A percentile compares a stretch with the other conserved stretches of the same genome.
These are phyloP conservation scores for Pulveroboletus frians DNA, from an alignment of 768 basidiomycete genomes.

Conservation along the genomic window DNA sequence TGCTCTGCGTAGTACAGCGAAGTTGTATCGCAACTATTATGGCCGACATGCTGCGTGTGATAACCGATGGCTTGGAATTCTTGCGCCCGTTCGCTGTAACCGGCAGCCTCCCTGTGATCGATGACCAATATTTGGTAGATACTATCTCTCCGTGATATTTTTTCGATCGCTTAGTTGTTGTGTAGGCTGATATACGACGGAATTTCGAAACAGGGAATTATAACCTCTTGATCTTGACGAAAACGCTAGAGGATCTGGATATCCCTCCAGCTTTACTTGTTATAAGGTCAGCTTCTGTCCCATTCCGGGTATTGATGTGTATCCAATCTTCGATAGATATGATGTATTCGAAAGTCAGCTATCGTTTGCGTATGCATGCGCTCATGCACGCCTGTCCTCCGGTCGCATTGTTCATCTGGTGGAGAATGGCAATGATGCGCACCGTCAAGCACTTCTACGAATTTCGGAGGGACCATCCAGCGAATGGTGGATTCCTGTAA, in stretches of 20 bases:
- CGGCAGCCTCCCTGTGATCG: slow-evolving; percentile 32
- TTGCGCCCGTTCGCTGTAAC: slow-evolving; percentile 50
- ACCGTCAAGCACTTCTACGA: slow-evolving; percentile 48
- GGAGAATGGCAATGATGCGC: slow-evolving; percentile 51
- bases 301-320: neutral
- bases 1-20: slow-evolving; percentile 44
- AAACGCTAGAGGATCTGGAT: slow-evolving; percentile 55
- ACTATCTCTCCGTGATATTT: neutral
- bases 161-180: slow-evolving; percentile 3
- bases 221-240: slow-evolving; percentile 62
- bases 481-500: slow-evolving; percentile 48
- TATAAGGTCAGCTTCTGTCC: slow-evolving; percentile 45
- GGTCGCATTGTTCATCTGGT: slow-evolving; percentile 60
- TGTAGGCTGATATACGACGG: slow-evolving; percentile 44
- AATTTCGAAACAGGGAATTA: slow-evolving; percentile 49
- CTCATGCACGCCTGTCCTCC: slow-evolving; percentile 41
- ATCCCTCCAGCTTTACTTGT: slow-evolving; percentile 53
- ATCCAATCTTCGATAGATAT: slow-evolving; percentile 32
- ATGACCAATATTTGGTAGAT: slow-evolving; percentile 33
- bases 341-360: slow-evolving; percentile 50
- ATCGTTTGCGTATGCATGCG: slow-evolving; percentile 52
- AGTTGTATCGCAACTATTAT: slow-evolving; percentile 52
- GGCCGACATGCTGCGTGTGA: slow-evolving; percentile 50
- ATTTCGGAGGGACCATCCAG: slow-evolving; percentile 36
- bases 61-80: slow-evolving; percentile 47